phyloP scores from a whole-genome alignment of 768 basidiomycete genomes.

The Suillus luteus region DNA sequence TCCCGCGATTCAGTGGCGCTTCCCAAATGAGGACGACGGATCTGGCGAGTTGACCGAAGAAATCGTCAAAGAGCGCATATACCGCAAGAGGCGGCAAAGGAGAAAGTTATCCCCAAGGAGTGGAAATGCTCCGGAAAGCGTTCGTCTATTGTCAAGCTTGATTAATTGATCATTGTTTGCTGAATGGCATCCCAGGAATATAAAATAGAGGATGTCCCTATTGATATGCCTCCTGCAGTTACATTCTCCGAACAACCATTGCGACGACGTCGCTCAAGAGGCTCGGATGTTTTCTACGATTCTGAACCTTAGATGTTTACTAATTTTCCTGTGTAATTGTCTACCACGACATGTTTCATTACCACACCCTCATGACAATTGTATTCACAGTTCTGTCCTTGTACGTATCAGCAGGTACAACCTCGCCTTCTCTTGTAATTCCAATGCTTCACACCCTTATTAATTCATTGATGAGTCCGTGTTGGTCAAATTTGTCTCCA shows the following conservation, averaged over 20 bases:
- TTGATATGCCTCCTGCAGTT: constrained; percentile 35
- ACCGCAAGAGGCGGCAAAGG: constrained; percentile 6
- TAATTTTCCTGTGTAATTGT: neutral
- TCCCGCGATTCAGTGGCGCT: constrained; percentile 41
- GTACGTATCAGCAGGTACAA: neutral
- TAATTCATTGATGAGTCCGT: neutral
- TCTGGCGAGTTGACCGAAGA: constrained; percentile 4
- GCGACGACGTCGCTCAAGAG: constrained; percentile 49
- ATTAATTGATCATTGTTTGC: constrained; percentile 15
- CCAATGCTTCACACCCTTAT: neutral
- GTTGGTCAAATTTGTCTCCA: too few species aligned
- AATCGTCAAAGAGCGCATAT: constrained; percentile 22
- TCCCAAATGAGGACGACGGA: constrained; percentile 21
- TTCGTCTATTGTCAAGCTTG: constrained; percentile 18
- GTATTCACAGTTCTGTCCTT: constrained; percentile 26
- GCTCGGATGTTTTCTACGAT: constrained; percentile 33
- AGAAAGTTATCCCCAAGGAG: constrained; percentile 24
- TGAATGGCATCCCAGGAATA: constrained; percentile 20
- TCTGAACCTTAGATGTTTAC: constrained; percentile 28
- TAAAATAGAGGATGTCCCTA: constrained; percentile 29
- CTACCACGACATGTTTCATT: neutral
- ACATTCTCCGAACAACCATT: constrained; percentile 35
- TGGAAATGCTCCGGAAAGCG: constrained; percentile 26
- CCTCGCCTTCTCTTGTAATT: constrained; percentile 6
- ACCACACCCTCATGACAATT: constrained; percentile 6